A percentile compares a stretch with the other conserved stretches of the same genome.
Evolutionary conservation across 2,329 filamentous ascomycete species (phyloP).

Genomic region (Phialemoniopsis sp.): DNA sequence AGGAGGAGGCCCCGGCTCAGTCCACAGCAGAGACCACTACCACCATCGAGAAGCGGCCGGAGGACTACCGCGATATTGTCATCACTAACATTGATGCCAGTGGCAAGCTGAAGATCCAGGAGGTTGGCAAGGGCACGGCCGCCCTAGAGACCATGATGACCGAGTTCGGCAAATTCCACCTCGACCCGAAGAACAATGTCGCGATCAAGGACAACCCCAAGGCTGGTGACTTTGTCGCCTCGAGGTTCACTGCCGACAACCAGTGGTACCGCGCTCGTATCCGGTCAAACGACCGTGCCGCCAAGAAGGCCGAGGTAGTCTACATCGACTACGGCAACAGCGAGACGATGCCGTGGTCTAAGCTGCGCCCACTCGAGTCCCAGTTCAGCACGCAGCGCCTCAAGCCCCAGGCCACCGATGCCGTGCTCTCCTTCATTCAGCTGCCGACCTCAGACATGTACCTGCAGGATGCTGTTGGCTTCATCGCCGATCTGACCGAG

Average conservation of each 20-base stretch:
- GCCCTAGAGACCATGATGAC: constrained; percentile 85
- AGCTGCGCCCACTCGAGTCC: constrained; percentile 72
- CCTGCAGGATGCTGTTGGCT: constrained; percentile 72
- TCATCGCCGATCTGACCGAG: constrained; percentile 71
- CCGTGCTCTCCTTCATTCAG: constrained; percentile 82
- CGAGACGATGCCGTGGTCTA: constrained; percentile 81
- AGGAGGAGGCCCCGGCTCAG: constrained; percentile 34
- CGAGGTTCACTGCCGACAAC: constrained; percentile 82
- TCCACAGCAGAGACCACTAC: constrained; percentile 47
- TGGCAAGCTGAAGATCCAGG: constrained; percentile 84
- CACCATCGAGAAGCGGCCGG: constrained; percentile 59
- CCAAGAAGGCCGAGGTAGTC: constrained; percentile 82
- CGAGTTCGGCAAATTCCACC: constrained; percentile 86
- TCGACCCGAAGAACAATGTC: constrained; percentile 75
- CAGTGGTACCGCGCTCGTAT: constrained; percentile 94
- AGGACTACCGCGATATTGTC: constrained; percentile 89
- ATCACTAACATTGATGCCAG: constrained; percentile 85
- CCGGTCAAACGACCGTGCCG: constrained; percentile 86
- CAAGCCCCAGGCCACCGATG: constrained; percentile 82
- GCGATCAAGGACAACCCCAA: constrained; percentile 75
- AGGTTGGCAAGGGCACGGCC: constrained; percentile 81
- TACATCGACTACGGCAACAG: constrained; percentile 97
- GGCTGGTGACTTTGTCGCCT: constrained; percentile 85
- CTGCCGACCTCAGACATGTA: constrained; percentile 82
- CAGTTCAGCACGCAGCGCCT: constrained; percentile 81